These are phyloP conservation scores for Aegilops tauschii DNA, from an alignment of 176 grass and related monocot species.

Conservation along the genomic window DNA sequence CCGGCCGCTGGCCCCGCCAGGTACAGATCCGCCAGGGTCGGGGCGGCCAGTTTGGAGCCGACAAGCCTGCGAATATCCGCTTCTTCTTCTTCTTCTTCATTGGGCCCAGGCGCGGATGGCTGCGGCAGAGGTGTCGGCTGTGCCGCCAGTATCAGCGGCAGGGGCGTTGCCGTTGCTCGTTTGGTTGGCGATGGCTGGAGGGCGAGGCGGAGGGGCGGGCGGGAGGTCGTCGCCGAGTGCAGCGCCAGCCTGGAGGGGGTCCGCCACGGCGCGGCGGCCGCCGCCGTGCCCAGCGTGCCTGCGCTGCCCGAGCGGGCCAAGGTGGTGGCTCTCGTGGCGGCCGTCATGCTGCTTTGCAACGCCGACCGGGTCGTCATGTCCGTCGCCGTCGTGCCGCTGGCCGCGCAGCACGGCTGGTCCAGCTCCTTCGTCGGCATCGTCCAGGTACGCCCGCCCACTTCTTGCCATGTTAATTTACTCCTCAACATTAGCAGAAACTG, in stretches of 20 bases:
- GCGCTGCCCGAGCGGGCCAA: slow-evolving; percentile 69
- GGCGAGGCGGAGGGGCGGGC: slow-evolving; percentile 17
- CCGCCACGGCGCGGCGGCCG: not conserved
- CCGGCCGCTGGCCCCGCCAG: slow-evolving; percentile 27
- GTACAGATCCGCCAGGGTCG: slow-evolving; percentile 41
- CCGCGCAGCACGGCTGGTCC: slow-evolving; percentile 82
- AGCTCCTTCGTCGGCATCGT: slow-evolving; percentile 88
- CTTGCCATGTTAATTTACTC: not conserved
- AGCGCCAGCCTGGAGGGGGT: slow-evolving; percentile 76
- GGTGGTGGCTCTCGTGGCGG: slow-evolving; percentile 64
- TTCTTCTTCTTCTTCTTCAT: not conserved
- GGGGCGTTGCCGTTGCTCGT: not conserved
- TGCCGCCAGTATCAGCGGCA: slow-evolving; percentile 32
- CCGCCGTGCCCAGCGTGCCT: slow-evolving; percentile 3
- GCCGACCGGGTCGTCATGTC: slow-evolving; percentile 98
- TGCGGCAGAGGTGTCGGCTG: not conserved
- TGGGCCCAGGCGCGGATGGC: not conserved
- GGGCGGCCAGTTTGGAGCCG: slow-evolving; percentile 13
- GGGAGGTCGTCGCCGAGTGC: slow-evolving; percentile 46
- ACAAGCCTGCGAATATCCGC: slow-evolving; percentile 11
- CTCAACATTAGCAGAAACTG: not conserved
- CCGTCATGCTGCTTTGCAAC: slow-evolving; percentile 90
- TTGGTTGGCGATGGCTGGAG: slow-evolving; percentile 26
- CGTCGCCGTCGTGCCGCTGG: slow-evolving; percentile 87
- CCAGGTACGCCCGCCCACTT: slow-evolving; percentile 41